These are phyloP conservation scores for Venturia carpophila DNA, from an alignment of 2,329 filamentous ascomycete species.

Conservation along the genomic window DNA sequence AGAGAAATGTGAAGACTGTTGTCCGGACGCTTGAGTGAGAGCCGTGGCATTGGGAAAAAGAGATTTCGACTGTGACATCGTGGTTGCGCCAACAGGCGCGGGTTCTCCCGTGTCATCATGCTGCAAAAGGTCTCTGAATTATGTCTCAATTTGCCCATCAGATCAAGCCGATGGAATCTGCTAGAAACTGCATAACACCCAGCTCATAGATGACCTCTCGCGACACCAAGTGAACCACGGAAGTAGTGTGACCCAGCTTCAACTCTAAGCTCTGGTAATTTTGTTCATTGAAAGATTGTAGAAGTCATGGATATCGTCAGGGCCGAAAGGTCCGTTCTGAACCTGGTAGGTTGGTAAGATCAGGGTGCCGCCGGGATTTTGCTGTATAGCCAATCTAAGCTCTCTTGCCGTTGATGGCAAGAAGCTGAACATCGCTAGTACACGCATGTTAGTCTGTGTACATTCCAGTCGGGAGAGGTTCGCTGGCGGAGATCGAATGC, in stretches of 20 bases:
- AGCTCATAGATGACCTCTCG: background rate
- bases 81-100: background rate
- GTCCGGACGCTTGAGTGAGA: background rate
- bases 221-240: background rate
- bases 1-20: background rate
- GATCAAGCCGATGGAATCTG: background rate
- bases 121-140: background rate
- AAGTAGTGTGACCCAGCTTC: background rate
- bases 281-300: background rate
- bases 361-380: background rate
- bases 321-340: background rate
- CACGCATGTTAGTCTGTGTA: background rate
- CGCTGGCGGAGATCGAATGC: background rate
- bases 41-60: background rate
- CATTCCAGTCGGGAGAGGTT: background rate
- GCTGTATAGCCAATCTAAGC: constrained; percentile 27
- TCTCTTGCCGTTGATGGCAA: constrained; percentile 50
- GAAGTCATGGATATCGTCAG: background rate
- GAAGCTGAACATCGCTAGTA: constrained; percentile 59
- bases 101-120: background rate
- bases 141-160: background rate
- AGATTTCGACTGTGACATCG: background rate
- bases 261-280: background rate
- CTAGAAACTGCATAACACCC: background rate
- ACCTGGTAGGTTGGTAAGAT: background rate